Conservation (phyloP, 495 filamentous ascomycete genomes). For the Parathielavia appendiculata region DNA sequence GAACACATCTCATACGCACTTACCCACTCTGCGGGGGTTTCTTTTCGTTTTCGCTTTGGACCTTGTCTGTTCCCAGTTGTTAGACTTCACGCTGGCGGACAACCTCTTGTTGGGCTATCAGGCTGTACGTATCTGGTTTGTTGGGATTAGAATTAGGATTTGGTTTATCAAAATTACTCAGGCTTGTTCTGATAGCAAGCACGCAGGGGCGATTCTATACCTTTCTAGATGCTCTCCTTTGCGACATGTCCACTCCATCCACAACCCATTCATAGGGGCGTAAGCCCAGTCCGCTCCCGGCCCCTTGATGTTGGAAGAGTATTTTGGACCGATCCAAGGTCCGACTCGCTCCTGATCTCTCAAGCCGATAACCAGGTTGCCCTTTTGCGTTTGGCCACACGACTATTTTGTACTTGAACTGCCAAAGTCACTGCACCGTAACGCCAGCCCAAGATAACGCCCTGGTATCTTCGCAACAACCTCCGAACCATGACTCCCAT, state of each 20-base stretch:
- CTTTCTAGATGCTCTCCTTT: not conserved
- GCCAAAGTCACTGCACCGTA: not conserved
- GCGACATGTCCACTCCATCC: not conserved
- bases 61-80: not conserved
- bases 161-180: not conserved
- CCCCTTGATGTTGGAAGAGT: too few relatives aligned
- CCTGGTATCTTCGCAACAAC: too few relatives aligned
- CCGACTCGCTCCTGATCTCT: too few relatives aligned
- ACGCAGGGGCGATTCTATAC: not conserved
- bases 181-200: not conserved
- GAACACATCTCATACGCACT: not conserved
- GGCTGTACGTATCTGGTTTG: not conserved
- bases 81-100: not conserved
- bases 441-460: not conserved
- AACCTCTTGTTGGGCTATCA: slow-evolving; percentile 2
- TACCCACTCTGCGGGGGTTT: not conserved
- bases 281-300: too few relatives aligned
- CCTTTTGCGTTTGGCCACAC: too few relatives aligned
- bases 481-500: too few relatives aligned
- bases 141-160: not conserved
- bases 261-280: too few relatives aligned
- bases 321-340: too few relatives aligned
- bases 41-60: not conserved
- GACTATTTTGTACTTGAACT: too few relatives aligned
- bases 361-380: too few relatives aligned